Base-by-base conservation (phyloP, 148 eudicot species). In the Vaccinium corymbosum region DNA sequence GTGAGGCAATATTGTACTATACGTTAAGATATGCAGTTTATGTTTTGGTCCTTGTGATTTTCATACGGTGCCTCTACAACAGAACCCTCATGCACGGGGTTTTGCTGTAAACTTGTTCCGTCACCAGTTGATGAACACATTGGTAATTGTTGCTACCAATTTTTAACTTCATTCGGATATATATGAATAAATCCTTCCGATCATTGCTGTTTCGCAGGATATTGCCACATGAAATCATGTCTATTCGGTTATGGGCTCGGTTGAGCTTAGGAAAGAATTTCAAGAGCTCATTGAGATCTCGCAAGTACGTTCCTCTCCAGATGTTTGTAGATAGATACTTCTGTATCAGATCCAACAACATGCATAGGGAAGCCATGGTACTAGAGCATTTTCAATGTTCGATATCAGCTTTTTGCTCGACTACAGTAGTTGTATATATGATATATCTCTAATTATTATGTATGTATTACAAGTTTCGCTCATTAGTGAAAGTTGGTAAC, bases 121-220 rank as follows among this genome's bases (percentile, higher is more conserved):
- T 70, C 42, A 13, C 46, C 19, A 72, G 49, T 14, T 72, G 49
- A 15, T 35, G 76, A 72, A 35, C n/a, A 17, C 76, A 7, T 16
- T 17, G 42, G 15, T 74, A 17, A 46, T 3, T 20, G 12, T 12
- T n/a, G 22, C 51, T 46, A n/a, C 14, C 27, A 7, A 42, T 48
- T 7, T 48, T 46, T 75, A 48, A 42, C 55, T 20, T 75, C 10
- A 62, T 12, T 27, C 38, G 12, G 73, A 68, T 27, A 12, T 25
- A 11, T 25, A n/a, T 66, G 1, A 12, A 11, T 8, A 11, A 66
- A 66, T 9, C 72, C 32, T 66, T 66, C 9, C 15, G 6, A 68
- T 27, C 73, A 22, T 68, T 68, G 80, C 35, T 76, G 35, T 76
- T 52, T 49, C 1, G 35, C 80, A 76, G 59, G 59, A 51, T 76